Evolutionary conservation across 2,329 filamentous ascomycete species (phyloP), one percentile per base, ranked within the genome.

Genomic region (Juglanconis juglandina): DNA sequence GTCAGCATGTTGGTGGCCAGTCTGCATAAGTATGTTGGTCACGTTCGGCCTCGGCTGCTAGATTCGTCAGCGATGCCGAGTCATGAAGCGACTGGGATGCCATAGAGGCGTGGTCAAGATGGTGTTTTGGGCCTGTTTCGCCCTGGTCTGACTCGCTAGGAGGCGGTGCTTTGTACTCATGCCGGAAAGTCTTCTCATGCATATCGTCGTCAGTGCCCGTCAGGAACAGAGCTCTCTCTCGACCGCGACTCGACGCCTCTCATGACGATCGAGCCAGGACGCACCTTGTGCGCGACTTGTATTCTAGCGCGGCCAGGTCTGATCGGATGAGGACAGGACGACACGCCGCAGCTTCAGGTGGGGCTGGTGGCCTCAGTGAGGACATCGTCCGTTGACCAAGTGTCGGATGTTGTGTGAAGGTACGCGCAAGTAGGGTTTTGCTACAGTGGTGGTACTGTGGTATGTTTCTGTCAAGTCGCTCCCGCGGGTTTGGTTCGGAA

Each of bases 101-200:
- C 9, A 50, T 35, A 47, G n/a, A 46, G 48, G 34, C 33, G 13
- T 53, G 61, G 53, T 52, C 50, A 50, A 58, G 46, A 35, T 41
- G 53, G 44, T 60, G 49, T 57, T 63, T 60, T 41, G 50, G 57
- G 58, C 58, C 58, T 53, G 61, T 54, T 58, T 63, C 53, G 61
- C 33, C 54, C 39, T 50, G 57, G 49, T 50, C 55, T 61, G 61
- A 63, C 61, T 63, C 61, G 61, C 56, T 14, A 37, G 46, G 13
- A 33, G 24, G 11, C 24, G 42, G 30, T 55, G 44, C 58, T 49
- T 24, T 32, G 39, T 35, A 32, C 34, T 30, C 50, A 24, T 56
- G 41, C 39, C 51, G 34, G 17, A 46, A 17, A 17, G 39, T 7
- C 24, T 14, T 49, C 24, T 24, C n/a, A 47, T 47, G 44, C 14